phyloP scores from a whole-genome alignment of 1,139 yeast genomes.

The Kazachstania sp. region DNA sequence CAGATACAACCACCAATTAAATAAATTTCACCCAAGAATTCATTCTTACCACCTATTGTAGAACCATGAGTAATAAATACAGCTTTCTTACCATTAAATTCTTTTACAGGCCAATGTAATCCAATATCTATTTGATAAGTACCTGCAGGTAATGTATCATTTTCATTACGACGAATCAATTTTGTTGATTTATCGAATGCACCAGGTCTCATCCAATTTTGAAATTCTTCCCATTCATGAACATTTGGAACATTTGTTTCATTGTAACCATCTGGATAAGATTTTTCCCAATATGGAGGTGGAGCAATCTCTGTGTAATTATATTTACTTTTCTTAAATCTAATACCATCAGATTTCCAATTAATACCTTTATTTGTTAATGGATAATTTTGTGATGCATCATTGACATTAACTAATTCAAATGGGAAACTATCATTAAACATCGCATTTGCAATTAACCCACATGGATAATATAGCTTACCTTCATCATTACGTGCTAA shows the following conservation, averaged over 20 bases:
- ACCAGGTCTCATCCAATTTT: conserved; percentile 83
- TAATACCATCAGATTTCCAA: conserved; percentile 54
- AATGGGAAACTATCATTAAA: conserved; percentile 60
- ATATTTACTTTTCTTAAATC: conserved; percentile 54
- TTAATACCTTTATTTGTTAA: conserved; percentile 54
- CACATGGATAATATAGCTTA: conserved; percentile 63
- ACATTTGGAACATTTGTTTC: conserved; percentile 55
- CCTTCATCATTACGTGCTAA: conserved; percentile 43
- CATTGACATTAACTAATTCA: conserved; percentile 28
- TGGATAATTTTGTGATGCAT: conserved; percentile 37
- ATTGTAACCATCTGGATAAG: conserved; percentile 64
- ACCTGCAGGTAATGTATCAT: conserved; percentile 45
- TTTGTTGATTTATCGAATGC: conserved; percentile 65
- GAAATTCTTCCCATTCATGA: conserved; percentile 47
- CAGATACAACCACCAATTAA: conserved; percentile 53
- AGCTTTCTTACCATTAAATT: conserved; percentile 64
- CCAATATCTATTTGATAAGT: conserved; percentile 51
- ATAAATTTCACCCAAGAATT: conserved; percentile 59
- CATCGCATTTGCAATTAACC: conserved; percentile 65
- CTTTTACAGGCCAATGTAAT: conserved; percentile 59
- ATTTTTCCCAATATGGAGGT: conserved; percentile 66
- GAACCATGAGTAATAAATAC: conserved; percentile 59
- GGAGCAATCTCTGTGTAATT: conserved; percentile 56
- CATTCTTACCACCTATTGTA: conserved; percentile 61
- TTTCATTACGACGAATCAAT: conserved; percentile 50